These are phyloP conservation scores for Leptographium procerum DNA, from an alignment of 2,329 filamentous ascomycete species.

Conservation along the genomic window DNA sequence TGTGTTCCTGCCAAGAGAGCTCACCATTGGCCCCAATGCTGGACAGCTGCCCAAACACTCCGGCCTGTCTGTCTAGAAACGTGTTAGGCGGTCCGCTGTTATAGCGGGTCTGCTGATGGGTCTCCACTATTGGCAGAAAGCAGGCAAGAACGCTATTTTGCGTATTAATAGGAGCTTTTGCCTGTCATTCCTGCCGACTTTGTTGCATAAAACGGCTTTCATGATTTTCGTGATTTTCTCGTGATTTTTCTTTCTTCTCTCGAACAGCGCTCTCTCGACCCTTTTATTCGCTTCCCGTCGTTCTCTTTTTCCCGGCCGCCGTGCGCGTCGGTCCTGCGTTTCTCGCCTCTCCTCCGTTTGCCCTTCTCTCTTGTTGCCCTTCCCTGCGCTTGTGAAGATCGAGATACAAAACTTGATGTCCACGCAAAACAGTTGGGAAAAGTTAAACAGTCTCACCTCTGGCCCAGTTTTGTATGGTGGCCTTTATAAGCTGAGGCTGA, in stretches of 20 bases:
- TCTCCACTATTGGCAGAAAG: background rate
- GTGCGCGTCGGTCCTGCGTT: background rate
- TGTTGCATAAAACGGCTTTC: background rate
- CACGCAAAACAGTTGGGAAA: background rate
- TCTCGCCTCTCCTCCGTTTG: background rate
- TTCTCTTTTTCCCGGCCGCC: background rate
- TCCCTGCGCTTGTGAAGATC: background rate
- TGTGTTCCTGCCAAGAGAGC: background rate
- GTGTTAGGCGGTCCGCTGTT: background rate
- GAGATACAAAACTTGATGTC: background rate
- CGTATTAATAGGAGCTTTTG: background rate
- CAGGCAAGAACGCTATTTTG: background rate
- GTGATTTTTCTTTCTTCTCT: background rate
- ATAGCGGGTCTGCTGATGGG: background rate
- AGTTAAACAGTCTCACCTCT: background rate
- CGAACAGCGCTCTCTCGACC: background rate
- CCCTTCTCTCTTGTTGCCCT: background rate
- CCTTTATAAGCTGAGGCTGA: no score
- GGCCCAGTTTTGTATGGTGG: no score
- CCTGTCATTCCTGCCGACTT: background rate
- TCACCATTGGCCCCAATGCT: background rate
- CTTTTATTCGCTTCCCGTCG: background rate
- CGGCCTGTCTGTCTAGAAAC: background rate
- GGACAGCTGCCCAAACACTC: background rate
- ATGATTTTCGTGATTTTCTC: no score